These are phyloP conservation scores for Tephrocybe sp. DNA, from an alignment of 768 basidiomycete genomes.

Conservation along the genomic window DNA sequence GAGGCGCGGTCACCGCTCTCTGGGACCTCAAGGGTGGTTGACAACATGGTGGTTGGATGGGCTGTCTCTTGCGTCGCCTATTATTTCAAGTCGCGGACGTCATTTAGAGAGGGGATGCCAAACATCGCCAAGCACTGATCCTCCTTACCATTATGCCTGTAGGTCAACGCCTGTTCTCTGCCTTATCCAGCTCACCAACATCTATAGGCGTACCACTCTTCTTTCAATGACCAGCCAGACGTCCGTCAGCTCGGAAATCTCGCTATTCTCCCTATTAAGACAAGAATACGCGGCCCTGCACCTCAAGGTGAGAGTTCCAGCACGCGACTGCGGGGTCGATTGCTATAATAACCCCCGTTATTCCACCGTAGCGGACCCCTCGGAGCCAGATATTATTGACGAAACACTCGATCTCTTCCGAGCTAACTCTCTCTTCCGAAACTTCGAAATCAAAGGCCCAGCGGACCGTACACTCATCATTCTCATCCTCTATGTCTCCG, in stretches of 20 bases:
- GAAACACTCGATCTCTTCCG: conserved; percentile 96
- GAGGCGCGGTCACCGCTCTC: conserved; percentile 44
- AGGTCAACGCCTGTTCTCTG: conserved; percentile 24
- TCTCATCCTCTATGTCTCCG: conserved; percentile 95
- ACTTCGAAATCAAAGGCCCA: conserved; percentile 99
- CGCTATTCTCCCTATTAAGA: conserved; percentile 85
- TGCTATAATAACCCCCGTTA: conserved; percentile 14
- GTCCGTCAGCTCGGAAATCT: conserved; percentile 86
- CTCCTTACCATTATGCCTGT: conserved; percentile 47
- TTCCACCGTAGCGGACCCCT: conserved; percentile 62
- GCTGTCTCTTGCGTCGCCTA: background rate
- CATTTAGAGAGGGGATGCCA: conserved; percentile 26
- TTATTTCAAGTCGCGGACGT: conserved; percentile 19
- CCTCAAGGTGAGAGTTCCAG: conserved; percentile 58
- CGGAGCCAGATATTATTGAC: conserved; percentile 86
- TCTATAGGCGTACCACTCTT: conserved; percentile 90
- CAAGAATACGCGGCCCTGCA: conserved; percentile 90
- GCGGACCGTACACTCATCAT: conserved; percentile 95
- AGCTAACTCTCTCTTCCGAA: conserved; percentile 97
- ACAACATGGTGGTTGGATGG: conserved; percentile 28
- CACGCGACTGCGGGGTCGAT: conserved; percentile 8
- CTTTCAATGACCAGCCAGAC: conserved; percentile 84
- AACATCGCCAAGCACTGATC: conserved; percentile 26
- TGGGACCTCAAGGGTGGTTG: conserved; percentile 23
- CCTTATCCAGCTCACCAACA: background rate